Evolutionary conservation across 2,329 filamentous ascomycete species (phyloP).

Genomic region (Curvularia lunata): DNA sequence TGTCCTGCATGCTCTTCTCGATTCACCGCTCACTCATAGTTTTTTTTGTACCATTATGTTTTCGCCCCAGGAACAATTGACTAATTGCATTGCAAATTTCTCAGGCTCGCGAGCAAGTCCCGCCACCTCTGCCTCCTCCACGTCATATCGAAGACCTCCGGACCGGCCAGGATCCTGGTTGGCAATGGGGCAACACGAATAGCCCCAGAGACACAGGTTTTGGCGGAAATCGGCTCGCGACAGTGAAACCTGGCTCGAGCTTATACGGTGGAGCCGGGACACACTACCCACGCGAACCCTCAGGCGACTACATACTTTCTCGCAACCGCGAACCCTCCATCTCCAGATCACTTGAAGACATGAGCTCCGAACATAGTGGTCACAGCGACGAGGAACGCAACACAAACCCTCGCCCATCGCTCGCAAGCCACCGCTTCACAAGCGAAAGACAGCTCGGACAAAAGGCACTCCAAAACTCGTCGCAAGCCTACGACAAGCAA

Average conservation of each 20-base stretch:
- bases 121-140: constrained; percentile 70
- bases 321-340: constrained; percentile 50
- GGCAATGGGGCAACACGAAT: constrained; percentile 69
- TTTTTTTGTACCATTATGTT: background rate
- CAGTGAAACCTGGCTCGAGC: constrained; percentile 57
- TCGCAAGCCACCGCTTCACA: constrained; percentile 58
- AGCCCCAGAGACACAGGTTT: constrained; percentile 56
- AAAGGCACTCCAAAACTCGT: constrained; percentile 63
- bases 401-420: constrained; percentile 42
- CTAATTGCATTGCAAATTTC: constrained; percentile 8
- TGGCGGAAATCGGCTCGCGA: constrained; percentile 52
- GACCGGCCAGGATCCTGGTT: constrained; percentile 65
- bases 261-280: constrained; percentile 47
- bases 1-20: background rate
- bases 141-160: constrained; percentile 63
- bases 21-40: background rate
- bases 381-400: constrained; percentile 49
- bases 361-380: constrained; percentile 43
- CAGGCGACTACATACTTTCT: constrained; percentile 39
- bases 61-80: background rate
- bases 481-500: constrained; percentile 68
- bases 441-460: constrained; percentile 66
- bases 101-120: constrained; percentile 58
- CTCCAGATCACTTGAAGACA: constrained; percentile 46
- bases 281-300: constrained; percentile 33